Evolutionary conservation across 371 early-diverging fungal species (phyloP), one percentile per base, ranked within the genome.

Genomic region (Mucor saturninus): DNA sequence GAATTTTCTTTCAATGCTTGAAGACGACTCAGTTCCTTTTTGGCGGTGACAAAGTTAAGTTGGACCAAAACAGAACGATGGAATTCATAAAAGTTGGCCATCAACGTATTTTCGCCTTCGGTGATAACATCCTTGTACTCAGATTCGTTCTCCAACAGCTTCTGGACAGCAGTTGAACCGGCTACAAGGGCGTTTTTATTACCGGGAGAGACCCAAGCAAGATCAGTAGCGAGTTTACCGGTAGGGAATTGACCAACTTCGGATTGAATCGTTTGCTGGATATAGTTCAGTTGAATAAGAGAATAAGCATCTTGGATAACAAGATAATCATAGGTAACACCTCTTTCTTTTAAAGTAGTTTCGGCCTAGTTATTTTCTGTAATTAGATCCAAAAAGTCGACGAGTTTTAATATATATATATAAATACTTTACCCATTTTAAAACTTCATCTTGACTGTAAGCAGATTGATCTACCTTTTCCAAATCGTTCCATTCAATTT

Each of bases 401-500:
- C 4, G 35, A 35, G 35, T 35, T 28, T 46, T 49, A 50, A 32
- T 11, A 5, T 43, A n/a, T 26, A 53, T 29, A 37, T 46, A 31
- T 75, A 21, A 9, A 13, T 21, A 58, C 37, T 51, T 73, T 83
- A 79, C 74, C 77, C 79, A 71, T 71, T 60, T 32, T 49, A 68
- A 45, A 37, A 80, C 26, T 57, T 73, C 59, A 43, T 54, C 59
- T 71, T 85, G 64, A 48, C 75, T 59, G 68, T 77, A 64, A 14
- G 60, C 30, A 15, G 66, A 57, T 11, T 53, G 26, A 15, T 58
- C 29, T 7, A 71, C 56, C 46, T 74, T 68, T 26, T 69, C 66
- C 49, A 75, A 63, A 61, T 85, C 85, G 28, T 77, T 71, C 68
- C 72, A 83, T 64, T 85, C 85, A 76, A 83, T 85, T 39, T 79